Conservation (phyloP, 2,329 filamentous ascomycete genomes). For the Epichloe hybrida region DNA sequence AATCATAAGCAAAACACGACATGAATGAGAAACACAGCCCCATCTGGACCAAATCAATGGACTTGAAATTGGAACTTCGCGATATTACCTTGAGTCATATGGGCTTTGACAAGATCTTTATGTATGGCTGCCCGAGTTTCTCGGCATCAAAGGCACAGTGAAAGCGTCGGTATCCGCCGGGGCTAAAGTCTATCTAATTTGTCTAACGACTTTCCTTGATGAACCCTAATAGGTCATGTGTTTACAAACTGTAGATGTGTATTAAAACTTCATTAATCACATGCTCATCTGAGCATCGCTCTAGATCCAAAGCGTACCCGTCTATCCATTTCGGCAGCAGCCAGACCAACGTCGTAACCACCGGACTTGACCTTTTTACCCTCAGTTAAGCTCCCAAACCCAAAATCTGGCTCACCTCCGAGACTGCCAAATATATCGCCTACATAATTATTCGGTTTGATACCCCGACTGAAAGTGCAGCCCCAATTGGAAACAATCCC, state of each 20-base stretch:
- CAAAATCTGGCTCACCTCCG: conserved; percentile 53
- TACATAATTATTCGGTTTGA: conserved; percentile 50
- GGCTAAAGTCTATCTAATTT: too few species aligned
- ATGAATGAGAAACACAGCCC: too few species aligned
- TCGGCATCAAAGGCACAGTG: too few species aligned
- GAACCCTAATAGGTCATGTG: too few species aligned
- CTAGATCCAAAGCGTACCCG: conserved; percentile 13
- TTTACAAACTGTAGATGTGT: background rate
- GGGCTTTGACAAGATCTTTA: too few species aligned
- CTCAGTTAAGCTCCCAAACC: conserved; percentile 34
- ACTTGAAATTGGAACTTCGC: too few species aligned
- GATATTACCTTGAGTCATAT: too few species aligned
- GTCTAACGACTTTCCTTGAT: too few species aligned
- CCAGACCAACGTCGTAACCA: conserved; percentile 11
- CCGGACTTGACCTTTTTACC: conserved; percentile 18
- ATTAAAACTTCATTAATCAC: background rate
- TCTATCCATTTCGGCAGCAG: conserved; percentile 16
- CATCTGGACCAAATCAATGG: too few species aligned
- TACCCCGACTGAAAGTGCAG: conserved; percentile 39
- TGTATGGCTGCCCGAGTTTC: too few species aligned
- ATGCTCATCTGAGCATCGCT: conserved; percentile 10
- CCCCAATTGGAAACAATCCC: conserved; percentile 52
- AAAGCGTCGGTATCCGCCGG: too few species aligned
- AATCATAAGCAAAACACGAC: too few species aligned
- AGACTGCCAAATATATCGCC: conserved; percentile 59